Evolutionary conservation across 2,329 filamentous ascomycete genomes (phyloP), one percentile per base, ranked within the genome.

Genomic region (Arthrocladium fulminans): DNA sequence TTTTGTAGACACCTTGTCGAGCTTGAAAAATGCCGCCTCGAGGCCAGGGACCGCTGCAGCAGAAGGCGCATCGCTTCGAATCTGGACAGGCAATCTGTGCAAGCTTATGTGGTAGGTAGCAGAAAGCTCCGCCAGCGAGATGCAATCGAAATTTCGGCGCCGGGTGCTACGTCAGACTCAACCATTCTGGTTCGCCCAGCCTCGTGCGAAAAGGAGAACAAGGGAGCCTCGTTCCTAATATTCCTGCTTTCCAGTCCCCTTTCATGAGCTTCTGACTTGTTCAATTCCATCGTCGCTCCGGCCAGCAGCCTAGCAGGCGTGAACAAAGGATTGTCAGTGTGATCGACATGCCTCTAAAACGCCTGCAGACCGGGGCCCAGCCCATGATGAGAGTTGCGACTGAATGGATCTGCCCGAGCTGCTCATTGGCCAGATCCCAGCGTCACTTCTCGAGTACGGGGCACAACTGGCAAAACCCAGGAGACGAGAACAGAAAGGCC

Each of bases 1-100:
- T 45, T 24, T 5, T 25, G 30, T 35, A 23, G 48, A 37, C 42
- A 25, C 27, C 47, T 48, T 20, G 38, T n/a, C 1, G 47, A 27
- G 30, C 40, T 54, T n/a, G 55, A 56, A 44, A 58, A 50, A 13
- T 23, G 29, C 10, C 55, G 54, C 2, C 41, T 37, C 6, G 45
- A 44, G 15, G 20, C 24, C 6, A 24, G 10, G 10, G 20, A 8
- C n/a, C 34, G 44, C 32, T 22, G 15, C 3, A 39, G 32, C 29
- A 24, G n/a, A 19, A 38, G 24, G 20, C 44, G 44, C 44, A 47
- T 47, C 9, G 17, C 34, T 47, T 40, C 6, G 32, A 35, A 15
- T 5, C 20, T 25, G 22, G 13, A n/a, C 22, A n/a, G n/a, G 20
- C n/a, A n/a, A n/a, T n/a, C n/a, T n/a, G n/a, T n/a, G n/a, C n/a